Percentiles rank a stretch among this genome's conserved stretches.
These are phyloP conservation scores for Ligustrum vulgare DNA, from an alignment of 257 asterid species.

Conservation along the genomic window DNA sequence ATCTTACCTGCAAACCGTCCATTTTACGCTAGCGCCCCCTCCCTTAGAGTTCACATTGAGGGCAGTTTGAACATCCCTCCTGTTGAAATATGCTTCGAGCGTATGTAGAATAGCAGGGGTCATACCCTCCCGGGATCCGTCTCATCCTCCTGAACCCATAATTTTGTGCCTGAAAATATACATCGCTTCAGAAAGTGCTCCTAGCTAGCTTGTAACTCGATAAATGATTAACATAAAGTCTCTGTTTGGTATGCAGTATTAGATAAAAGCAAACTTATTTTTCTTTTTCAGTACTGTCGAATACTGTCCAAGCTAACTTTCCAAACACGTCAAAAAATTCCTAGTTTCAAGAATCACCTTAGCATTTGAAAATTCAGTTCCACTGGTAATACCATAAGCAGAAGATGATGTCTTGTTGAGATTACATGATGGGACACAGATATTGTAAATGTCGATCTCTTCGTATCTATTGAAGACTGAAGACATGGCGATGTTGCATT, in stretches of 20 bases:
- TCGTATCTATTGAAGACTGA: constrained; percentile 43
- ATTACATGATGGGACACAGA: constrained; percentile 67
- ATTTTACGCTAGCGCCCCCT: constrained; percentile 30
- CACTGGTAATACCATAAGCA: constrained; percentile 20
- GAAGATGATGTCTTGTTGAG: constrained; percentile 50
- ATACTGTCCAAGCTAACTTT: background rate
- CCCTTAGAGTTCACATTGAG: constrained; percentile 44
- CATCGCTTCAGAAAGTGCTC: background rate
- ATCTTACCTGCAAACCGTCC: constrained; percentile 68
- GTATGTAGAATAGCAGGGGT: constrained; percentile 65
- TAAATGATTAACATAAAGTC: background rate
- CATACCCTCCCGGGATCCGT: constrained; percentile 64
- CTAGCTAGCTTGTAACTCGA: background rate
- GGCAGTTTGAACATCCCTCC: constrained; percentile 60
- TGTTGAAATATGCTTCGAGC: constrained; percentile 59
- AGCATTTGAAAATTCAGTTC: constrained; percentile 25
- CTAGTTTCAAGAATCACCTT: constrained; percentile 25
- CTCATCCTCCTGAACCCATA: constrained; percentile 39
- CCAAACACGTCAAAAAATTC: background rate
- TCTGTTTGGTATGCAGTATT: background rate
- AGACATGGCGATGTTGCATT: constrained; percentile 51
- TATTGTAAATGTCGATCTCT: constrained; percentile 78
- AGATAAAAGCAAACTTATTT: background rate
- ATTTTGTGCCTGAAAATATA: constrained; percentile 32
- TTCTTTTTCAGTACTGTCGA: background rate